Base-by-base conservation (phyloP, 495 filamentous ascomycete species). In the Aspergillus baeticus region DNA sequence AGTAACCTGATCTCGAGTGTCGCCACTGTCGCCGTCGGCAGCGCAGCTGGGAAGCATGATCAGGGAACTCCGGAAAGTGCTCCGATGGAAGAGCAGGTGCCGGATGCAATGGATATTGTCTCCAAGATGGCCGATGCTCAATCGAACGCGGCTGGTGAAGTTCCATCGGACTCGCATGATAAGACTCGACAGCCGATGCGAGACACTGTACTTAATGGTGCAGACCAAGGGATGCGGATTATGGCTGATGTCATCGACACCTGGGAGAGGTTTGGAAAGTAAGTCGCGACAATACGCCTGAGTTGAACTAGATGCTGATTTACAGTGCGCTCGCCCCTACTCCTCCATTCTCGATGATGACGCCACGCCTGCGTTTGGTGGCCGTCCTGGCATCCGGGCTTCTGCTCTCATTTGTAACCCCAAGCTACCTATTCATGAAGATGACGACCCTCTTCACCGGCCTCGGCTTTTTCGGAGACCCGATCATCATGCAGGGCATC, bases 161-260 rank as follows among this genome's bases (percentile, higher is more conserved):
- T 72, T 18, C 65, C 81, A 1, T 58, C 64, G 29, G 61, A 74
- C 0, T 65, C 77, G 6, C 83, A 91, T 41, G 90, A 95, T 61
- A 95, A 91, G 72, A 92, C 91, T 0, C 94, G 92, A 63, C 81
- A 88, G 38, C 91, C 89, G 0, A 87, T 95, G 75, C 87, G 88
- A 66, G 84, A 84, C 4, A 87, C 84, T 3, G 88, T 94, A 69
- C 88, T 89, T 78, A 80, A 79, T 7, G 86, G 87, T 57, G 87
- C 88, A 65, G 78, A 90, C 53, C 86, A 88, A 0, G 67, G 86
- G 13, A 94, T 96, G 90, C 88, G 91, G 63, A 74, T 77, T 2
- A 63, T 96, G 26, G 84, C 85, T 14, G 88, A 90, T 62, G 73
- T 91, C 14, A 78, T 86, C 1, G 92, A 96, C 68, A 82, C 78